phyloP scores from a whole-genome alignment of 495 filamentous ascomycete species.

The Penicillium daleae region DNA sequence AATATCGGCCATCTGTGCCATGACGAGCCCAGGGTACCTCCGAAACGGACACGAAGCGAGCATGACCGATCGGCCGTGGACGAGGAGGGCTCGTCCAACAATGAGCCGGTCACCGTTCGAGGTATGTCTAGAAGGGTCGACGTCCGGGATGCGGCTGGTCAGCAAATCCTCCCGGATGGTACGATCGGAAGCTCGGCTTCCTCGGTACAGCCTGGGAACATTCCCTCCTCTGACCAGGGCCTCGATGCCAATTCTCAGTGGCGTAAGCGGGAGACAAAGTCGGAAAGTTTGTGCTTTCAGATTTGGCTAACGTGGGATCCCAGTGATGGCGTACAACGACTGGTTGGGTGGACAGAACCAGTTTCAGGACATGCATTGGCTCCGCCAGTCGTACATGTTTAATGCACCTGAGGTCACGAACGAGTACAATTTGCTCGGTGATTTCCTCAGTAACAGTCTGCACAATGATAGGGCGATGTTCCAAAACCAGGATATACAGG shows the following conservation, averaged over 20 bases:
- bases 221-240: slow-evolving; percentile 45
- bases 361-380: slow-evolving; percentile 91
- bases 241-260: slow-evolving; percentile 65
- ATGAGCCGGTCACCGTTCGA: slow-evolving; percentile 44
- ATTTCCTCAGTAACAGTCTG: slow-evolving; percentile 88
- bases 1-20: slow-evolving; percentile 99
- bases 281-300: slow-evolving; percentile 8
- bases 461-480: slow-evolving; percentile 76
- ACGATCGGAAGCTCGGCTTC: slow-evolving; percentile 39
- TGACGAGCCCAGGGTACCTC: slow-evolving; percentile 86
- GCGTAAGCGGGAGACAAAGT: slow-evolving; percentile 62
- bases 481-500: slow-evolving; percentile 62
- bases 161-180: slow-evolving; percentile 44
- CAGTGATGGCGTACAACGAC: slow-evolving; percentile 68
- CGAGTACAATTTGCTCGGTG: slow-evolving; percentile 94
- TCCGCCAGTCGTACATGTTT: slow-evolving; percentile 94
- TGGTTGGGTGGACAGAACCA: slow-evolving; percentile 77
- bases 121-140: slow-evolving; percentile 47
- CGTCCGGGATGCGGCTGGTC: slow-evolving; percentile 45
- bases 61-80: slow-evolving; percentile 62
- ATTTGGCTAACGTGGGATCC: slow-evolving; percentile 32
- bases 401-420: slow-evolving; percentile 90
- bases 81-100: slow-evolving; percentile 59
- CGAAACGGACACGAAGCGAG: slow-evolving; percentile 77
- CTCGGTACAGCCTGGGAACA: slow-evolving; percentile 39